phyloP scores from a whole-genome alignment of 192 early-diverging fungal species.

The Irineochytrium annulatum region DNA sequence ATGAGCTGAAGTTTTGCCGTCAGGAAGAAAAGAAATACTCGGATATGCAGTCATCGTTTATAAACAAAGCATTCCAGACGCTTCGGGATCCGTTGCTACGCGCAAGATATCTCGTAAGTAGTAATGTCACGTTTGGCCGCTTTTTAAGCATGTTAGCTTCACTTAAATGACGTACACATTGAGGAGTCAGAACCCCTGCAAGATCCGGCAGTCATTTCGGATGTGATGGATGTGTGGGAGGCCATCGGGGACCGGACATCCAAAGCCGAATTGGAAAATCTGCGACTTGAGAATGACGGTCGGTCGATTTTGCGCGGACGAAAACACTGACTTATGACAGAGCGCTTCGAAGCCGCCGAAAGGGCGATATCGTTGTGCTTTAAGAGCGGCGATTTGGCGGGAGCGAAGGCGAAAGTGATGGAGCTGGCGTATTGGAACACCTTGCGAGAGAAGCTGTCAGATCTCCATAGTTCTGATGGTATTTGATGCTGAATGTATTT shows the following conservation, averaged over 20 bases:
- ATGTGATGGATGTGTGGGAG: conserved; percentile 77
- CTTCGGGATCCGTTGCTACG: conserved; percentile 74
- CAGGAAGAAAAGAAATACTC: conserved; percentile 64
- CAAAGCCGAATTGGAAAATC: conserved; percentile 57
- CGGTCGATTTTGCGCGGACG: conserved; percentile 17
- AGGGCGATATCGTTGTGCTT: no score
- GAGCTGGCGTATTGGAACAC: no score
- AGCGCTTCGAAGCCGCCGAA: background rate
- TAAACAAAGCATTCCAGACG: conserved; percentile 84
- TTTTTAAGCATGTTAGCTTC: conserved; percentile 33
- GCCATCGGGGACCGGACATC: conserved; percentile 63
- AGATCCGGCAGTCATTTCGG: conserved; percentile 74
- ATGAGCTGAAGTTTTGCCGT: background rate
- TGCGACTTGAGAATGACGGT: conserved; percentile 63
- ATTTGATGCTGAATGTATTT: no score
- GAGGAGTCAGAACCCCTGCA: conserved; percentile 59
- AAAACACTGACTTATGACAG: background rate
- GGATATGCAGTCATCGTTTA: conserved; percentile 69
- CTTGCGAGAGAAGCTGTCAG: no score
- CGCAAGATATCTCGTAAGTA: conserved; percentile 67
- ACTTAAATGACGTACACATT: conserved; percentile 49
- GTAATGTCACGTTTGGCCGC: background rate
- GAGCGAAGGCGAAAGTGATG: no score
- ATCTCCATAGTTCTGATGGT: no score
- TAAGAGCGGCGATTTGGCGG: no score